Evolutionary conservation across 805 yeast species (phyloP).

Genomic region (Myxozyma sirexii): DNA sequence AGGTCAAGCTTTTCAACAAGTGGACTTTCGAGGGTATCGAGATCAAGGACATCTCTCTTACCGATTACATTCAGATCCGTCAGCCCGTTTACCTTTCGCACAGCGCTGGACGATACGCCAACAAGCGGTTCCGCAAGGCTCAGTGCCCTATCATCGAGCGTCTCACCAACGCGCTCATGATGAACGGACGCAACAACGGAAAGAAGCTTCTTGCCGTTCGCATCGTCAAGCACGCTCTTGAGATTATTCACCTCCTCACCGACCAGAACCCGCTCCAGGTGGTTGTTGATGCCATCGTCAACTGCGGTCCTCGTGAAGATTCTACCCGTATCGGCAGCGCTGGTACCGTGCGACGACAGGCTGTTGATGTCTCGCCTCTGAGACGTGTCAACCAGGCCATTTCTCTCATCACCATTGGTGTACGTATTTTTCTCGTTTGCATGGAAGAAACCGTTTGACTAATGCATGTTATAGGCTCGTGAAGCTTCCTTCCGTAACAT

Average conservation of each 20-base stretch:
- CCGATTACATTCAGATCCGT: conserved; percentile 97
- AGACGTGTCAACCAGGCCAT: conserved; percentile 99
- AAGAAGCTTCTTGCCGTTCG: conserved; percentile 99
- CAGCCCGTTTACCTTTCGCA: conserved; percentile 97
- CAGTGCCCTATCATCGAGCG: conserved; percentile 99
- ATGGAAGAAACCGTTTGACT: conserved; percentile 39
- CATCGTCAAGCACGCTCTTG: conserved; percentile 99
- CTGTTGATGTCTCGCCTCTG: conserved; percentile 99
- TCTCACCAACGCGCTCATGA: conserved; percentile 99
- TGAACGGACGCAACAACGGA: conserved; percentile 99
- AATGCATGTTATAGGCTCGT: conserved; percentile 51
- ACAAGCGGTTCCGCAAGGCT: conserved; percentile 99
- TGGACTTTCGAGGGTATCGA: conserved; percentile 98
- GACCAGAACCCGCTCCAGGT: conserved; percentile 99
- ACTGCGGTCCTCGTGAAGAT: conserved; percentile 99
- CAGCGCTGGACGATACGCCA: conserved; percentile 99
- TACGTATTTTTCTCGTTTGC: conserved; percentile 1
- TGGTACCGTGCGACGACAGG: conserved; percentile 99
- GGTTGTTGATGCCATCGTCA: conserved; percentile 97
- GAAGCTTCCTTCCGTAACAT: conserved; percentile 99
- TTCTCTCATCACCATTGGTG: conserved; percentile 97
- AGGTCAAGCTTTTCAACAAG: conserved; percentile 98
- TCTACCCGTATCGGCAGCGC: conserved; percentile 99
- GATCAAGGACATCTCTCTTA: conserved; percentile 95
- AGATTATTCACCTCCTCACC: conserved; percentile 94